Percentiles rank a stretch among this genome's conserved stretches.
Conservation (phyloP, 441 rosid species). For the Pelargonium fulgidum region DNA sequence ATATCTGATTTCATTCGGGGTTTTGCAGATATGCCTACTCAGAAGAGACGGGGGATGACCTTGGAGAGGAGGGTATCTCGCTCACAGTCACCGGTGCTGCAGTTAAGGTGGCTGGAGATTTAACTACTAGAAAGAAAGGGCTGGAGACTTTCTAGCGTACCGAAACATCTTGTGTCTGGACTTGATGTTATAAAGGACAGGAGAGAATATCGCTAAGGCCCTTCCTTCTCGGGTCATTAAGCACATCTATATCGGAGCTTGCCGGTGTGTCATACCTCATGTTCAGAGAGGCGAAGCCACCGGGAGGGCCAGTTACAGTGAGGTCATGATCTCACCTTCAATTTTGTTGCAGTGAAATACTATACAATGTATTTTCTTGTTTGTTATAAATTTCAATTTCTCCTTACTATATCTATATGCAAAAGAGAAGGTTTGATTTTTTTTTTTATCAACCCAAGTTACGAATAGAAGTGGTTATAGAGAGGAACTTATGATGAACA, state of each 20-base stretch:
- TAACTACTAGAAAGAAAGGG: conserved; percentile 33
- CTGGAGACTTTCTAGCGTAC: conserved; percentile 22
- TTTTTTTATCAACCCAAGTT: too few relatives aligned
- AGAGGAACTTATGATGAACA: too few relatives aligned
- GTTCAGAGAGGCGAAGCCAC: neutral
- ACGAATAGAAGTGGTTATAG: too few relatives aligned
- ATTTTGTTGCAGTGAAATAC: neutral
- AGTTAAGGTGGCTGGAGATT: conserved; percentile 26
- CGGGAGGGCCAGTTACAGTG: neutral
- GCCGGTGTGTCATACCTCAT: neutral
- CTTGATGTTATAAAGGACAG: conserved; percentile 31
- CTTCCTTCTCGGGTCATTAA: neutral
- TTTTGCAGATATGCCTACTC: conserved; percentile 31
- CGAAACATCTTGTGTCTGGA: conserved; percentile 27
- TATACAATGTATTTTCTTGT: too few relatives aligned
- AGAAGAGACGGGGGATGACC: conserved; percentile 32
- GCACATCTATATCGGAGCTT: neutral
- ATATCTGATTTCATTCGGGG: conserved; percentile 7
- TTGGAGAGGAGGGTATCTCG: conserved; percentile 29
- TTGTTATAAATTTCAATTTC: too few relatives aligned
- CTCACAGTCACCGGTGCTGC: conserved; percentile 21
- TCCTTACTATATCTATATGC: too few relatives aligned
- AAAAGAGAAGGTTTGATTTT: too few relatives aligned
- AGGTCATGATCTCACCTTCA: conserved; percentile 3
- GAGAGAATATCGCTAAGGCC: conserved; percentile 21